Evolutionary conservation across 2,329 filamentous ascomycete species (phyloP).

Genomic region (Teratosphaeria nubilosa): DNA sequence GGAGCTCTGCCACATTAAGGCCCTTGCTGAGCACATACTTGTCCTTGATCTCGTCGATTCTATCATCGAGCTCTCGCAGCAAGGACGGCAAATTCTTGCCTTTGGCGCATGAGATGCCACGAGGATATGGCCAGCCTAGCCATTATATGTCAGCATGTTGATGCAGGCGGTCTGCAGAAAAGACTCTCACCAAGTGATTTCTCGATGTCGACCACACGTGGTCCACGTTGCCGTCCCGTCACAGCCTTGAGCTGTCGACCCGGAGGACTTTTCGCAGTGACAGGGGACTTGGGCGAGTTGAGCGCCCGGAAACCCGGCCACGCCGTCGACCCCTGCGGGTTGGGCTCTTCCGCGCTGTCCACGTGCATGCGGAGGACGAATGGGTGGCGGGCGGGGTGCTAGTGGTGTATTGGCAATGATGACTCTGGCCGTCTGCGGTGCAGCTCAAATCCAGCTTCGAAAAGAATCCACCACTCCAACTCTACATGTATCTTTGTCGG

Average conservation of each 20-base stretch:
- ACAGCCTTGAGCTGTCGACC: background rate
- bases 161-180: background rate
- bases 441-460: background rate
- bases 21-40: background rate
- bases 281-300: background rate
- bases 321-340: background rate
- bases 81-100: background rate
- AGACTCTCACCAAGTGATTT: background rate
- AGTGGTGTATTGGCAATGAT: background rate
- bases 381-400: background rate
- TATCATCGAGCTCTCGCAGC: background rate
- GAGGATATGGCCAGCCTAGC: background rate
- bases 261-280: background rate
- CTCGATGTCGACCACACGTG: background rate
- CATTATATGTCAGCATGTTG: background rate
- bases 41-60: background rate
- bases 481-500: background rate
- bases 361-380: background rate
- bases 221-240: background rate
- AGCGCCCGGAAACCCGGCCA: background rate
- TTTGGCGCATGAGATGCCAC: background rate
- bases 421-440: background rate
- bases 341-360: background rate
- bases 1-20: background rate
- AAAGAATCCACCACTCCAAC: too few relatives aligned